Conservation (phyloP, 306 rosid species). For the Abrus pulchellus region DNA sequence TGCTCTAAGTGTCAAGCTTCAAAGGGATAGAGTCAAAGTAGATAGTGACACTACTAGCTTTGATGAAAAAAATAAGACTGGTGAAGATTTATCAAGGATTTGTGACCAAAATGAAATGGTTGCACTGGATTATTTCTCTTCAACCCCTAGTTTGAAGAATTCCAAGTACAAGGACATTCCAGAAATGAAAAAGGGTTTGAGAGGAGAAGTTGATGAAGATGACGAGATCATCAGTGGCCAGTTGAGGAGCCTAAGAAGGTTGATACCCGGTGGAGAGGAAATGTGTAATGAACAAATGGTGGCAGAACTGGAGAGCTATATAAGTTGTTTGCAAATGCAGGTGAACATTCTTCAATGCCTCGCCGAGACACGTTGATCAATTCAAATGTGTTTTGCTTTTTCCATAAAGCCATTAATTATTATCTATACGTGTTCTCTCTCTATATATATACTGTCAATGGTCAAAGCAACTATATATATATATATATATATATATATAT, state of each 20-base stretch:
- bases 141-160: constrained; percentile 24
- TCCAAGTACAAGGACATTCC: not conserved
- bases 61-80: not conserved
- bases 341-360: constrained; percentile 73
- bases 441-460: constrained; percentile 20
- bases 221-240: constrained; percentile 37
- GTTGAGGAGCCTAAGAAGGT: constrained; percentile 54
- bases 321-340: constrained; percentile 79
- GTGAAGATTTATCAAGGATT: constrained; percentile 22
- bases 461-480: constrained; percentile 14
- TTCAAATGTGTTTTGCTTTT: constrained; percentile 3
- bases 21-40: constrained; percentile 4
- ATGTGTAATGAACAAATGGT: constrained; percentile 61
- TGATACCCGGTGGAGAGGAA: constrained; percentile 79
- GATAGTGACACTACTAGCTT: not conserved
- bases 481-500: constrained; percentile 13
- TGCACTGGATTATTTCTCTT: constrained; percentile 13
- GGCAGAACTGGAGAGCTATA: constrained; percentile 66
- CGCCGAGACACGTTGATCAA: constrained; percentile 43
- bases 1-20: constrained; percentile 64
- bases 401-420: constrained; percentile 13
- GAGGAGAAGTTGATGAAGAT: constrained; percentile 2
- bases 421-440: not conserved
- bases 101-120: constrained; percentile 33
- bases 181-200: not conserved